Evolutionary conservation across 2,329 filamentous ascomycete genomes (phyloP).

Genomic region (Raffaelea albimanens): DNA sequence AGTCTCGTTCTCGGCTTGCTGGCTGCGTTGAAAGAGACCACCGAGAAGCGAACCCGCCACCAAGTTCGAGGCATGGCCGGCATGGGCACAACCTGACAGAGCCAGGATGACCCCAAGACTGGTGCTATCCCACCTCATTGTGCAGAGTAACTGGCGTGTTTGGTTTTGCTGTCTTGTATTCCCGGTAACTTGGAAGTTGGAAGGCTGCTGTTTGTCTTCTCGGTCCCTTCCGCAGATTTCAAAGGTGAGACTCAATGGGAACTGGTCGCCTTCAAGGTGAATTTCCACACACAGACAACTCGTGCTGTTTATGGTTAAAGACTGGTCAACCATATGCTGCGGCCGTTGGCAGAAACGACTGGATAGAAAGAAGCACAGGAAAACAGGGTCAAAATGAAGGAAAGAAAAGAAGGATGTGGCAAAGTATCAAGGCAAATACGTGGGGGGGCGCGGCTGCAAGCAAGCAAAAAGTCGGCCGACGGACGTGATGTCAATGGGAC

Average conservation of each 20-base stretch:
- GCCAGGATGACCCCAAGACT: slow-evolving; percentile 3
- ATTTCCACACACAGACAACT: too few relatives aligned
- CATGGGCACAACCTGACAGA: slow-evolving; percentile 3
- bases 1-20: neutral
- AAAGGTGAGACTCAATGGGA: too few relatives aligned
- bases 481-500: slow-evolving; percentile 3
- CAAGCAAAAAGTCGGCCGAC: neutral
- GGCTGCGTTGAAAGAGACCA: neutral
- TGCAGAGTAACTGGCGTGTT: neutral
- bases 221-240: too few relatives aligned
- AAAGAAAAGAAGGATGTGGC: neutral
- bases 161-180: too few relatives aligned
- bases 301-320: too few relatives aligned
- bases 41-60: neutral
- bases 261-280: too few relatives aligned
- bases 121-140: slow-evolving; percentile 5
- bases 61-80: slow-evolving; percentile 6
- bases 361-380: neutral
- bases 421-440: neutral
- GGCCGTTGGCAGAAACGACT: slow-evolving; percentile 3
- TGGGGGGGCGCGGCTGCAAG: neutral
- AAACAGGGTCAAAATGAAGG: slow-evolving; percentile 1
- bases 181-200: too few relatives aligned
- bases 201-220: too few relatives aligned
- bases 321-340: too few relatives aligned